Base-by-base conservation (phyloP, 192 early-diverging fungal species). In the Chytriomyces confervae region DNA sequence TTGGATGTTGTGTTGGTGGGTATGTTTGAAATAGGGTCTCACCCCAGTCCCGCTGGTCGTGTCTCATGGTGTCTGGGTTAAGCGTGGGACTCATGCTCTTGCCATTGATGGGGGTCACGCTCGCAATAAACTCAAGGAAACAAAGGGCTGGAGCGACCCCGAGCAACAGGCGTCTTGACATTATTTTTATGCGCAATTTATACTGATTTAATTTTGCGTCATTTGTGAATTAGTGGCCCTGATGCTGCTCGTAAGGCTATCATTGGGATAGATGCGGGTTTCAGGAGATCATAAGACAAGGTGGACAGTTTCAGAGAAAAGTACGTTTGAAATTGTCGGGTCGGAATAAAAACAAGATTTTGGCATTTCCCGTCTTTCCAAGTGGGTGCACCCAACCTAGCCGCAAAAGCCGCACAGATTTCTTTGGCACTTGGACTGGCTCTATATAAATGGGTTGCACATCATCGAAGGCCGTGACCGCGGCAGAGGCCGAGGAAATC, bases 41-140 rank as follows among this genome's bases (percentile, higher is more conserved):
- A 68, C 66, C 75, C 63, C 63, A 67, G 24, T 66, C 75, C 53
- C 62, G 60, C n/a, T 69, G 61, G 77, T 63, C 47, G 72, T 74
- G 61, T 18, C 61, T 8, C 61, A 74, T 7, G 10, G 69, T 63
- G 46, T 79, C 77, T 29, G 77, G 77, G 45, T 79, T 79, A 11
- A 79, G 70, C 7, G 77, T 79, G 9, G 77, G 77, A 7, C 18
- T 62, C 77, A 79, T 79, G 29, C 44, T 50, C 49, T 63, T 62
- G 53, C 77, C 77, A n/a, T 61, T 72, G 47, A 79, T 49, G n/a
- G 70, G 77, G 16, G 53, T 49, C 8, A 73, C 69, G 18, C 60
- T 61, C 36, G 65, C 16, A 63, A 79, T 48, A 60, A 72, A 79
- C 70, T 79, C 69, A 9, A 73, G 43, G n/a, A 79, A 51, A 49